Conservation (phyloP, 2,329 filamentous ascomycete genomes). For the Ceratocystis albifundus region DNA sequence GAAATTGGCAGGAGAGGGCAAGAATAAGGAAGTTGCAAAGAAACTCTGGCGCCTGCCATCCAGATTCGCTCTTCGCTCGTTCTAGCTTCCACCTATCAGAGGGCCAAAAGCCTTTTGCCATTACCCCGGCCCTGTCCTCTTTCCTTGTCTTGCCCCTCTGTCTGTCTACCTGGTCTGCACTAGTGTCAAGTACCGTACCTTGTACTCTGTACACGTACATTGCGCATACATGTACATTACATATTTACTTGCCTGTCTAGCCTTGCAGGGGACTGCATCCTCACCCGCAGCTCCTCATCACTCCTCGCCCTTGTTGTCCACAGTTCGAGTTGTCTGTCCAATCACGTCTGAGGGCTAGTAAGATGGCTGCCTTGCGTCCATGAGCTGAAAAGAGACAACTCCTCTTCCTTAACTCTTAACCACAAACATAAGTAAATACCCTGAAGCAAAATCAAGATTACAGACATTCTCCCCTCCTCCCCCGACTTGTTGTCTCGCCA, state of each 20-base stretch:
- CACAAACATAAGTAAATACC: neutral
- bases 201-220: neutral
- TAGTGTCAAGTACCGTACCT: neutral
- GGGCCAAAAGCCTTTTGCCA: neutral
- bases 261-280: slow-evolving; percentile 1
- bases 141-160: no score
- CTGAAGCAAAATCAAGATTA: neutral
- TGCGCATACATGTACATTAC: neutral
- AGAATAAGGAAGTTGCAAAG: neutral
- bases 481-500: neutral
- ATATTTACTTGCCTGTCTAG: no score
- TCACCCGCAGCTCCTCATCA: slow-evolving; percentile 8
- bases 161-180: no score
- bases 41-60: neutral
- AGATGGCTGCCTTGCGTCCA: neutral
- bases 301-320: neutral
- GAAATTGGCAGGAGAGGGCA: neutral
- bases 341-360: neutral
- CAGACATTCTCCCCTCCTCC: no score
- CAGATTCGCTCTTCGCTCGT: neutral
- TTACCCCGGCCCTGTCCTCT: no score
- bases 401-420: neutral
- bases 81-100: neutral
- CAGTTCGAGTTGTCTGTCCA: neutral
- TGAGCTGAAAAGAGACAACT: slow-evolving; percentile 9